Conservation (phyloP, 1,284 basidiomycete genomes). For the Cryptococcus neoformans region DNA sequence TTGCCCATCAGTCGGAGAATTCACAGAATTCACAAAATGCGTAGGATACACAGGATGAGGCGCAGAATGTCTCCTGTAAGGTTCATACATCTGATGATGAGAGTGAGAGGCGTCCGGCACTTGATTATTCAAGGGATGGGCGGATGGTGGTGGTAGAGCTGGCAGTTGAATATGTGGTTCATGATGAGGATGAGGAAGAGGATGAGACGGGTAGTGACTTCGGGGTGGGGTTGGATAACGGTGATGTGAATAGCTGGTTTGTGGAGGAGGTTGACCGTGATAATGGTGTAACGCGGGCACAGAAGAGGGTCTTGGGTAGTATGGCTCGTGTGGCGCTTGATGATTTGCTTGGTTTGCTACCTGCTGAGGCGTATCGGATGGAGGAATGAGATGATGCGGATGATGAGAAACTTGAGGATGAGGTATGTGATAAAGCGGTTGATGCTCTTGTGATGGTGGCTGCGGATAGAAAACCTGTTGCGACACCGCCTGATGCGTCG, state of each 20-base stretch:
- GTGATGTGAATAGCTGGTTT: background rate
- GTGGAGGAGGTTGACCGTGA: constrained; percentile 3
- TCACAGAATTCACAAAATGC: no score
- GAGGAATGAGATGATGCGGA: background rate
- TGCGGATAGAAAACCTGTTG: no score
- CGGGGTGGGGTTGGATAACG: background rate
- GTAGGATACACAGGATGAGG: no score
- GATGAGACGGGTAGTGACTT: background rate
- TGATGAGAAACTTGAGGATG: constrained; percentile 2
- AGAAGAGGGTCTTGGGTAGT: background rate
- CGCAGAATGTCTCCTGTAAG: no score
- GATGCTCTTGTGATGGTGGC: background rate
- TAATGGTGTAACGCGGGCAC: background rate
- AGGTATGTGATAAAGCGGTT: background rate
- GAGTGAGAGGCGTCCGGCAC: no score
- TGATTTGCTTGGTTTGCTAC: background rate
- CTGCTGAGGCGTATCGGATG: background rate
- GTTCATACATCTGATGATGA: no score
- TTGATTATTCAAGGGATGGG: no score
- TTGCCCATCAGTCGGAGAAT: no score
- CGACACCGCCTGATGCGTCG: no score
- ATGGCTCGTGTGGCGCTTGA: background rate
- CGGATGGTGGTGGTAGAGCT: no score
- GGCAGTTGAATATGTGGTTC: no score
- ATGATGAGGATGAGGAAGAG: no score